Conservation (phyloP, 352 stramenopile genomes). For the Phytophthora sp. region DNA sequence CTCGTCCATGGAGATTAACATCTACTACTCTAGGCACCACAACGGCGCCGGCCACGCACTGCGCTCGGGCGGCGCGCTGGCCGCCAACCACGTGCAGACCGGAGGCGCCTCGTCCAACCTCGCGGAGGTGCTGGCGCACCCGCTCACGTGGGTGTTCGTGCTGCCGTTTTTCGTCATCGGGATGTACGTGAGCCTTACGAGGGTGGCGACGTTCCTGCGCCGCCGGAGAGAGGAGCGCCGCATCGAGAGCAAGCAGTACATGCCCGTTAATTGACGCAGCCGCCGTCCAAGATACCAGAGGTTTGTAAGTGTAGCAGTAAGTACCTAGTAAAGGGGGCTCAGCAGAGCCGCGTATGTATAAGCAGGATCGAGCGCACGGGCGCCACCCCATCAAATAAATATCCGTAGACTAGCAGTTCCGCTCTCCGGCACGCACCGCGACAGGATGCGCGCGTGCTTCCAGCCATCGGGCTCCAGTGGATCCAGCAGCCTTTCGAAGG, state of each 20-base stretch:
- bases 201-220: slow-evolving; percentile 49
- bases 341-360: slow-evolving; percentile 27
- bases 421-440: background rate
- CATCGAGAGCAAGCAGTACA: slow-evolving; percentile 75
- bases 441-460: too few species aligned
- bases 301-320: slow-evolving; percentile 24
- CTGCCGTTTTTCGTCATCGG: slow-evolving; percentile 73
- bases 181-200: slow-evolving; percentile 54
- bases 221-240: slow-evolving; percentile 65
- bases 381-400: slow-evolving; percentile 8
- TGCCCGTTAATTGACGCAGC: slow-evolving; percentile 54
- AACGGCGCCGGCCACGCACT: slow-evolving; percentile 37
- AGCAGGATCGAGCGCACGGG: slow-evolving; percentile 2
- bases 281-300: slow-evolving; percentile 9
- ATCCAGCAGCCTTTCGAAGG: background rate
- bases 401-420: slow-evolving; percentile 2
- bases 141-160: slow-evolving; percentile 57
- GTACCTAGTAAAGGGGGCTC: background rate
- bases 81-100: slow-evolving; percentile 35
- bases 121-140: slow-evolving; percentile 28
- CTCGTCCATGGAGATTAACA: slow-evolving; percentile 63
- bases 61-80: slow-evolving; percentile 28
- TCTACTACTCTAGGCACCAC: slow-evolving; percentile 64
- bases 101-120: slow-evolving; percentile 21
- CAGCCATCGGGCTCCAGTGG: background rate